These are phyloP conservation scores for Selenicereus undatus DNA, from an alignment of 148 eudicot genomes.

Conservation along the genomic window DNA sequence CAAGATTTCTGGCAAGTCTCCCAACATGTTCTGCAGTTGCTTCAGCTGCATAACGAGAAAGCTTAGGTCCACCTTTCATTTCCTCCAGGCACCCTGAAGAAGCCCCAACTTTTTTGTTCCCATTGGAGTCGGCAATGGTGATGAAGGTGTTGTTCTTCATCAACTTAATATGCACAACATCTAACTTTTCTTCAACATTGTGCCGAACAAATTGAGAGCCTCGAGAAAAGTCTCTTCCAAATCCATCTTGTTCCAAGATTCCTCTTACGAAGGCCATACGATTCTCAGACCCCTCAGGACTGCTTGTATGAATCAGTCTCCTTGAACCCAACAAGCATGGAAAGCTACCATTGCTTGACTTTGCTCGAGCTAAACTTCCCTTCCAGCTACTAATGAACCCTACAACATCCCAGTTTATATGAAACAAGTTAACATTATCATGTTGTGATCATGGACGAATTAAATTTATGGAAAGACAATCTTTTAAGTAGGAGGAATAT, in stretches of 20 bases:
- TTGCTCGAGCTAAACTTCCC: slow-evolving; percentile 14
- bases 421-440: neutral
- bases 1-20: slow-evolving; percentile 55
- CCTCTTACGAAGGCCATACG: slow-evolving; percentile 37
- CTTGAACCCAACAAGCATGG: slow-evolving; percentile 29
- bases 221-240: neutral
- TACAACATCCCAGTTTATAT: neutral
- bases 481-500: neutral
- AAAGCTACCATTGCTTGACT: slow-evolving; percentile 1
- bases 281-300: slow-evolving; percentile 39
- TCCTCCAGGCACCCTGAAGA: slow-evolving; percentile 62
- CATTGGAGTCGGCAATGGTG: slow-evolving; percentile 76
- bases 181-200: slow-evolving; percentile 51
- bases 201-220: slow-evolving; percentile 15
- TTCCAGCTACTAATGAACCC: slow-evolving; percentile 26
- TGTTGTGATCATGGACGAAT: neutral
- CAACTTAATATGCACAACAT: slow-evolving; percentile 79
- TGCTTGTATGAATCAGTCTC: slow-evolving; percentile 49
- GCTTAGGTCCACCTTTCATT: slow-evolving; percentile 62
- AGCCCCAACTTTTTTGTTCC: slow-evolving; percentile 64
- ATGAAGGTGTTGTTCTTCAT: slow-evolving; percentile 76
- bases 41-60: slow-evolving; percentile 65
- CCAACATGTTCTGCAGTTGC: slow-evolving; percentile 86
- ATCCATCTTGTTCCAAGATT: slow-evolving; percentile 30
- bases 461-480: neutral